These are phyloP conservation scores for Calonectria hawksworthii DNA, from an alignment of 2,329 filamentous ascomycete species.

Conservation along the genomic window DNA sequence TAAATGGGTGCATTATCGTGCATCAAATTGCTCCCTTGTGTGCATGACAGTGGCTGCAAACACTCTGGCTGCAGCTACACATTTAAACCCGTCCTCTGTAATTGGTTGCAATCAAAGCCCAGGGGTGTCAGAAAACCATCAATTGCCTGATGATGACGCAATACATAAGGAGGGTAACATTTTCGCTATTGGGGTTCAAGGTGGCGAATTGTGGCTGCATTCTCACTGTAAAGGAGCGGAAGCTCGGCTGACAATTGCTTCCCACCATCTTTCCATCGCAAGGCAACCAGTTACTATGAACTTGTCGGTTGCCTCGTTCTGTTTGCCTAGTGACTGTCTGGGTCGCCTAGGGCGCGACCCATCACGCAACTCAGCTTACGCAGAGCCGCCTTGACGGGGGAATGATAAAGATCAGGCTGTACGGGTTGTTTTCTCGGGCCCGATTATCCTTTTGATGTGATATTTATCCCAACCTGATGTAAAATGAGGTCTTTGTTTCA, in stretches of 20 bases:
- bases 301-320: not conserved
- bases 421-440: not conserved
- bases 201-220: not conserved
- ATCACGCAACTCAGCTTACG: not conserved
- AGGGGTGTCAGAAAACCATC: not conserved
- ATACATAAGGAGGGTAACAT: not conserved
- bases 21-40: not conserved
- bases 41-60: not conserved
- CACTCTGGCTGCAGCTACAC: not conserved
- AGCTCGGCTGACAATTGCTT: not conserved
- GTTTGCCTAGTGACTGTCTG: not conserved
- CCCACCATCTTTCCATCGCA: not conserved
- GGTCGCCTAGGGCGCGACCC: not conserved
- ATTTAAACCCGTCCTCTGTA: not conserved
- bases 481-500: not conserved
- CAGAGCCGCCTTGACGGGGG: not conserved
- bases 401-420: not conserved
- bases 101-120: not conserved
- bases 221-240: not conserved
- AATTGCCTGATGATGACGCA: not conserved
- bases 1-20: not conserved
- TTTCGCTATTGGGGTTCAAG: not conserved
- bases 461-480: not conserved
- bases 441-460: not conserved
- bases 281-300: not conserved